phyloP scores from a whole-genome alignment of 192 early-diverging fungal genomes.

The Phycomyces blakesleeanus region DNA sequence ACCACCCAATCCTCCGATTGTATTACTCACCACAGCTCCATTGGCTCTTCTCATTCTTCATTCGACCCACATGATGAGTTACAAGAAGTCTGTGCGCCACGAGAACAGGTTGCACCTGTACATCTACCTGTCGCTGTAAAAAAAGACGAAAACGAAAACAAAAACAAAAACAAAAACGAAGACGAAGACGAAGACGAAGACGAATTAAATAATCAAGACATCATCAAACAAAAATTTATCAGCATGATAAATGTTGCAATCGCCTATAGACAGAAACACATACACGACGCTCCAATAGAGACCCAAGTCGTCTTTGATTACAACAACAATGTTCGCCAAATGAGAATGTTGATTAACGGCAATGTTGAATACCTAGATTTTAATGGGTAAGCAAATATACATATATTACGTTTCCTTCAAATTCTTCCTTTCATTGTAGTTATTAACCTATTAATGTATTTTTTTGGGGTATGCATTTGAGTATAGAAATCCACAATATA shows the following conservation, averaged over 20 bases:
- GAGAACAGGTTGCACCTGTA: background rate
- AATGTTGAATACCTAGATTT: slow-evolving; percentile 19
- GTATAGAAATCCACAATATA: slow-evolving; percentile 22
- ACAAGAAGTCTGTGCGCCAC: background rate
- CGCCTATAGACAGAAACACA: slow-evolving; percentile 19
- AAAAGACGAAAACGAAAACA: too few relatives aligned
- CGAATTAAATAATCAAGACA: slow-evolving; percentile 11
- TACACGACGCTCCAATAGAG: slow-evolving; percentile 13
- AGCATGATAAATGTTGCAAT: slow-evolving; percentile 22
- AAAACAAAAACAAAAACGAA: too few relatives aligned
- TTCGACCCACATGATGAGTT: background rate
- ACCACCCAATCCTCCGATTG: background rate
- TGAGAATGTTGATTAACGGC: slow-evolving; percentile 11
- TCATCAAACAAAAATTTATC: slow-evolving; percentile 23
- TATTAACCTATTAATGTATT: slow-evolving; percentile 1
- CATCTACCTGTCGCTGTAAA: too few relatives aligned
- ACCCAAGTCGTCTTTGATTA: slow-evolving; percentile 26
- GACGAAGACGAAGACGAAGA: too few relatives aligned
- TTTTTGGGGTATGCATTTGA: background rate
- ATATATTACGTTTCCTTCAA: background rate
- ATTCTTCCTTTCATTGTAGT: background rate
- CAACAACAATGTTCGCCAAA: slow-evolving; percentile 19
- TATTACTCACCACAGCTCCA: background rate
- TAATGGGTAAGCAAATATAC: slow-evolving; percentile 11
- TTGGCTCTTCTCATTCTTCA: background rate